These are phyloP conservation scores for Leishmania guyanensis DNA, from an alignment of 208 protist genomes.

Conservation along the genomic window DNA sequence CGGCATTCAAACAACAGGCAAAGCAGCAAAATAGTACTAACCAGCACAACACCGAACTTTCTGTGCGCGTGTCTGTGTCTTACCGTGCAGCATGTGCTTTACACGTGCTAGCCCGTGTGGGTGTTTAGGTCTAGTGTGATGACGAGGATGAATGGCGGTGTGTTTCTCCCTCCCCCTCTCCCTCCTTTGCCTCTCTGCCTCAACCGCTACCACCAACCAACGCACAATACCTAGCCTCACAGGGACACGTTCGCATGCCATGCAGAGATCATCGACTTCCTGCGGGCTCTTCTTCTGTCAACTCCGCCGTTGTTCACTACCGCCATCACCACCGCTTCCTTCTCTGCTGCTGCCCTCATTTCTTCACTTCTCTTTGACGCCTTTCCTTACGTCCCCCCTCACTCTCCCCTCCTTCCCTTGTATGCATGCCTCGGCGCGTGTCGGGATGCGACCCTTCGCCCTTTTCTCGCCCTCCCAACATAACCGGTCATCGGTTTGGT, in stretches of 20 bases:
- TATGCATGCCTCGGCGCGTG: background rate
- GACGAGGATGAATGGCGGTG: background rate
- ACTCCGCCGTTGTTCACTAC: background rate
- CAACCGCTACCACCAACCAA: background rate
- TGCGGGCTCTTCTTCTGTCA: background rate
- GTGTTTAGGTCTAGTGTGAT: background rate
- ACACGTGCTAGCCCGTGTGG: background rate
- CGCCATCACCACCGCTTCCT: background rate
- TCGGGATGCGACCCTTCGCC: background rate
- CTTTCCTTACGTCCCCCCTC: background rate
- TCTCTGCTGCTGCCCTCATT: background rate
- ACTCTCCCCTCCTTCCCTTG: background rate
- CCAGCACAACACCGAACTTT: background rate
- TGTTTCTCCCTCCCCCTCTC: conserved; percentile 3
- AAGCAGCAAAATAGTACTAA: background rate
- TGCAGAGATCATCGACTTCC: background rate
- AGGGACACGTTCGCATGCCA: background rate
- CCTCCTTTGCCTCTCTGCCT: background rate
- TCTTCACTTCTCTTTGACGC: too few species aligned
- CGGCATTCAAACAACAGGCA: background rate
- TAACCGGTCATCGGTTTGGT: too few species aligned
- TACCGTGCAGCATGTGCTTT: background rate
- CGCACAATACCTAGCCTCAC: background rate
- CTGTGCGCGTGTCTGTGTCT: background rate
- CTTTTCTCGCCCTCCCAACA: background rate